Evolutionary conservation across 2,329 filamentous ascomycete species (phyloP).

Genomic region (Pseudocercospora musae): DNA sequence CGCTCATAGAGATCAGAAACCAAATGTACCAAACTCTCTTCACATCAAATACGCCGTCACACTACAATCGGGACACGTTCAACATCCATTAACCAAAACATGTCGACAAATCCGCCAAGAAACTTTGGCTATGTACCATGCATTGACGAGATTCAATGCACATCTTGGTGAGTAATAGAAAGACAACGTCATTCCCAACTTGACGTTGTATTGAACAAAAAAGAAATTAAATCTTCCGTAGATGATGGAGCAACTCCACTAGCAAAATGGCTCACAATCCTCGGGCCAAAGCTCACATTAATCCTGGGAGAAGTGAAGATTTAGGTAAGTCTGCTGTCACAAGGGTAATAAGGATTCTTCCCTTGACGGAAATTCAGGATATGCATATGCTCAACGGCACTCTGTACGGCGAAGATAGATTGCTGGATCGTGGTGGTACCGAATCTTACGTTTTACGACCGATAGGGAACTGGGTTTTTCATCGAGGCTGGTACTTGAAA

Average conservation of each 20-base stretch:
- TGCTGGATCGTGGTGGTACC: neutral
- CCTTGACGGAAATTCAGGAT: conserved; percentile 10
- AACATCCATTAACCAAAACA: conserved; percentile 23
- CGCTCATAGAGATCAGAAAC: conserved; percentile 21
- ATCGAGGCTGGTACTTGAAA: conserved; percentile 21
- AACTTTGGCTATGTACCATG: conserved; percentile 23
- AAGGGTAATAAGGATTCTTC: neutral
- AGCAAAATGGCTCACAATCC: conserved; percentile 18
- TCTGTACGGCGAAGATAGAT: conserved; percentile 18
- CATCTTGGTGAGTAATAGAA: conserved; percentile 22
- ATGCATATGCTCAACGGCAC: conserved; percentile 28
- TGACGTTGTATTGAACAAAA: neutral
- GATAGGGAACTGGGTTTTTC: conserved; percentile 17
- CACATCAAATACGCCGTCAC: conserved; percentile 23
- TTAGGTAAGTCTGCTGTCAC: conserved; percentile 17
- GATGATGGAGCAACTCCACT: conserved; percentile 27
- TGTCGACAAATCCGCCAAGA: conserved; percentile 25
- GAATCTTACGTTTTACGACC: conserved; percentile 17
- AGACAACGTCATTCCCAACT: neutral
- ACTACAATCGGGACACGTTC: conserved; percentile 11
- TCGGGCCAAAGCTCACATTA: conserved; percentile 16
- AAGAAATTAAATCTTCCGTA: too few species aligned
- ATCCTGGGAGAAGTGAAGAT: conserved; percentile 23
- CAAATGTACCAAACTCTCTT: conserved; percentile 24
- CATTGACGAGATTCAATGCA: conserved; percentile 26